A percentile compares a stretch with the other conserved stretches of the same genome.
These are phyloP conservation scores for Ophiostoma tasmaniense DNA, from an alignment of 2,329 filamentous ascomycete species.

Conservation along the genomic window DNA sequence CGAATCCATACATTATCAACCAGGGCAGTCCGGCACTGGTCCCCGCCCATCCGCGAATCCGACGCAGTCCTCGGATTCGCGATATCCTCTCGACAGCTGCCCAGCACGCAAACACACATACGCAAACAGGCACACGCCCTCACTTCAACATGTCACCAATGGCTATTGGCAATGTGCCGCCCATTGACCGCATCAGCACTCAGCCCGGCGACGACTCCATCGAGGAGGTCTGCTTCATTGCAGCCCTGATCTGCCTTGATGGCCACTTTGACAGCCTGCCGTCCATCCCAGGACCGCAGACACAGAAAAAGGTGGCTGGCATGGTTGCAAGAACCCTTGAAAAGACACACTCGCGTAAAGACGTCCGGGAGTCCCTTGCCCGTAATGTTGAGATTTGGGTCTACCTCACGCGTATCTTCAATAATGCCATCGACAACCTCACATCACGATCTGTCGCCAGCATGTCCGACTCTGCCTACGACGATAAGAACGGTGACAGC, in stretches of 20 bases:
- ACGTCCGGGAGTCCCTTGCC: conserved; percentile 53
- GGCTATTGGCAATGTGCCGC: conserved; percentile 17
- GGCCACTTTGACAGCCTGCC: conserved; percentile 51
- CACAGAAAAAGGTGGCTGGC: conserved; percentile 44
- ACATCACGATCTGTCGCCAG: conserved; percentile 52
- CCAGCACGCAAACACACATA: not conserved
- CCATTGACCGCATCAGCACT: conserved; percentile 22
- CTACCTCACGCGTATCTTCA: conserved; percentile 54
- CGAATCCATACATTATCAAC: not conserved
- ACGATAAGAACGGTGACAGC: conserved; percentile 3
- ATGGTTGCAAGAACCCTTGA: conserved; percentile 55
- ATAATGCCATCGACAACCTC: conserved; percentile 51
- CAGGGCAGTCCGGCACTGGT: not conserved
- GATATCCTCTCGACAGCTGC: not conserved
- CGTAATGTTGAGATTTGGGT: conserved; percentile 59
- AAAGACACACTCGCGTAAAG: conserved; percentile 53
- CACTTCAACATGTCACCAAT: conserved; percentile 21
- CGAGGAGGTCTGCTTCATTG: conserved; percentile 55
- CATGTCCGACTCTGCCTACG: conserved; percentile 34
- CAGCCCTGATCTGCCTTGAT: conserved; percentile 53
- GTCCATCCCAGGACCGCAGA: conserved; percentile 46
- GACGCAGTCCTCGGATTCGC: not conserved
- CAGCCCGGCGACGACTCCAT: conserved; percentile 39
- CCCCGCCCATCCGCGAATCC: not conserved
- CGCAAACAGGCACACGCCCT: not conserved